phyloP scores from a whole-genome alignment of 2,329 filamentous ascomycete genomes.

The Tricladium varicosporioides region DNA sequence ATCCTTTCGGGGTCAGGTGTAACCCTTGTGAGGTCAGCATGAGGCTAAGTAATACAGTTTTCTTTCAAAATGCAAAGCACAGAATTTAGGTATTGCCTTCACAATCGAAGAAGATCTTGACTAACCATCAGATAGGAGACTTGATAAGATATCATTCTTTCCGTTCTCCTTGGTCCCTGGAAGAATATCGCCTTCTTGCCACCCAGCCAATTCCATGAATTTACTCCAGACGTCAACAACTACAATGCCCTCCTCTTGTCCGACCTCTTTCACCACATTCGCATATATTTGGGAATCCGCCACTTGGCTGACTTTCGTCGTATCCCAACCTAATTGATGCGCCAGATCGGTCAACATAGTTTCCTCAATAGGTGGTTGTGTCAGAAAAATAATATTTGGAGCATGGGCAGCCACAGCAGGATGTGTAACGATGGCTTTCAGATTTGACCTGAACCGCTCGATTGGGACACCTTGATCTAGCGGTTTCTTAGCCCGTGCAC shows the following conservation, averaged over 20 bases:
- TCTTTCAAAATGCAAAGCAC: neutral
- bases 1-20: conserved; percentile 23
- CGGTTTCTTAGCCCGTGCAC: conserved; percentile 55
- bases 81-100: neutral
- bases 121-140: conserved; percentile 24
- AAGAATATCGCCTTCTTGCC: conserved; percentile 4
- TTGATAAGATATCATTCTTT: conserved; percentile 17
- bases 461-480: conserved; percentile 73
- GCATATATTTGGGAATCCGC: neutral
- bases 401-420: conserved; percentile 65
- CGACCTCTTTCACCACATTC: neutral
- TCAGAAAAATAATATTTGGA: conserved; percentile 71
- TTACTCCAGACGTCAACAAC: conserved; percentile 4
- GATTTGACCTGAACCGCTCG: conserved; percentile 67
- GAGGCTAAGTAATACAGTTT: neutral
- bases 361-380: conserved; percentile 75
- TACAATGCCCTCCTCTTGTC: conserved; percentile 24
- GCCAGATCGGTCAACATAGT: conserved; percentile 5
- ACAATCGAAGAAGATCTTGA: neutral
- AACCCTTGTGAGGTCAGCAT: conserved; percentile 14
- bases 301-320: neutral
- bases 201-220: conserved; percentile 5
- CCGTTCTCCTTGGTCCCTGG: conserved; percentile 17
- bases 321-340: neutral
- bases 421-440: conserved; percentile 69